Conservation (phyloP, 2,329 filamentous ascomycete genomes). For the Sclerotinia nivalis region DNA sequence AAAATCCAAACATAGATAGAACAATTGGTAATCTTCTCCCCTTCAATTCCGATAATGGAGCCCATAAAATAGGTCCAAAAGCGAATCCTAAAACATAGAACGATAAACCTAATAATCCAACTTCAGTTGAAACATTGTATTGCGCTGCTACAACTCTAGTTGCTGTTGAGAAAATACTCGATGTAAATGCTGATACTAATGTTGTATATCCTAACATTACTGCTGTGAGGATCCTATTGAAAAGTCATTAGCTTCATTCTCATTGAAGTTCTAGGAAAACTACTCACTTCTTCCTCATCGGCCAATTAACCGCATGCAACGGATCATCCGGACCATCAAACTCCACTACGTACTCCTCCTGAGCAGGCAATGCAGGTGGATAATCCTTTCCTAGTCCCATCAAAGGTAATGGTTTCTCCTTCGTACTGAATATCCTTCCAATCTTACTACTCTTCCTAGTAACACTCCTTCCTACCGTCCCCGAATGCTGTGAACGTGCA, state of each 20-base stretch:
- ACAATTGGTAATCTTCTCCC: conserved; percentile 65
- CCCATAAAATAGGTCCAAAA: conserved; percentile 70
- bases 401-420: conserved; percentile 59
- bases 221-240: conserved; percentile 57
- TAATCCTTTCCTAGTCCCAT: conserved; percentile 76
- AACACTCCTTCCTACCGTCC: conserved; percentile 63
- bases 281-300: conserved; percentile 70
- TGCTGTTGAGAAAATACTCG: conserved; percentile 72
- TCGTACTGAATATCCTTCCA: conserved; percentile 41
- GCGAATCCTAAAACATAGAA: conserved; percentile 73
- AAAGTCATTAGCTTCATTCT: conserved; percentile 33
- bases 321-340: conserved; percentile 85
- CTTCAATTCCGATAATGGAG: conserved; percentile 70
- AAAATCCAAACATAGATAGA: conserved; percentile 67
- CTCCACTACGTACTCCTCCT: conserved; percentile 78
- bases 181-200: conserved; percentile 68
- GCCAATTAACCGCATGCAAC: conserved; percentile 86
- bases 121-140: conserved; percentile 62
- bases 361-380: conserved; percentile 67
- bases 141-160: conserved; percentile 56
- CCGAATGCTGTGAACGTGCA: conserved; percentile 67
- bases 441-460: conserved; percentile 47
- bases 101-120: conserved; percentile 65
- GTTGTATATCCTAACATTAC: conserved; percentile 73
- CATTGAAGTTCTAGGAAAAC: conserved; percentile 34